Conservation (phyloP, 768 basidiomycete species). For the Amylocystis lapponica region DNA sequence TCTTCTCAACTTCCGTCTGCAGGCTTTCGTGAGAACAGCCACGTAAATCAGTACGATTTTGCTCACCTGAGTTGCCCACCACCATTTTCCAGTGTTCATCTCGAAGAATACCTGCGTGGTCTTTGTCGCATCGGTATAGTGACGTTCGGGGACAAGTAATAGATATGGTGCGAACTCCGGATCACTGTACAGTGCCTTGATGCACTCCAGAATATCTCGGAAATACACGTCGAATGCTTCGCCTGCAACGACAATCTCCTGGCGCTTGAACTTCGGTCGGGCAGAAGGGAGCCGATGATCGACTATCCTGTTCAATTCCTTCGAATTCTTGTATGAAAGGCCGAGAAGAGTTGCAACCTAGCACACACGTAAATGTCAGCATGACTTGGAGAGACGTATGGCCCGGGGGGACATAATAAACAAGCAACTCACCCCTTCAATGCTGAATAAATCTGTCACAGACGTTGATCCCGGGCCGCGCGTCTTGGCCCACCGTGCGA, state of each 20-base stretch:
- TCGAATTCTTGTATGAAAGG: constrained; percentile 27
- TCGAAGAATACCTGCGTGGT: constrained; percentile 30
- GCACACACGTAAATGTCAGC: too few relatives aligned
- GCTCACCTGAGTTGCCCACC: constrained; percentile 44
- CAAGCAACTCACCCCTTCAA: too few relatives aligned
- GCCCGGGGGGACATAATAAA: too few relatives aligned
- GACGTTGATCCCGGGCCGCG: too few relatives aligned
- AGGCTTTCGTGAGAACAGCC: background rate
- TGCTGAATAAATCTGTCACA: too few relatives aligned
- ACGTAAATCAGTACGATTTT: too few relatives aligned
- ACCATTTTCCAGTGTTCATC: constrained; percentile 46
- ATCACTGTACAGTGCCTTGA: constrained; percentile 30
- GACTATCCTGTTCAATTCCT: constrained; percentile 30
- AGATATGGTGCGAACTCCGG: constrained; percentile 27
- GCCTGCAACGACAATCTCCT: constrained; percentile 24
- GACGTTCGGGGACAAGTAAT: constrained; percentile 30
- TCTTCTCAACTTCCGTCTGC: constrained; percentile 13
- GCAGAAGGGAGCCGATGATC: constrained; percentile 24
- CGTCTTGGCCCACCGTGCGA: too few relatives aligned
- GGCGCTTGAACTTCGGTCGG: constrained; percentile 21
- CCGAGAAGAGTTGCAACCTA: too few relatives aligned
- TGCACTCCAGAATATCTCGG: constrained; percentile 33
- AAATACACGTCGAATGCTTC: constrained; percentile 28
- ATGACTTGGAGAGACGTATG: too few relatives aligned
- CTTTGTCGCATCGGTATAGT: constrained; percentile 27